Evolutionary conservation across 1,284 basidiomycete species (phyloP).

Genomic region (Fomitopsis betulina): DNA sequence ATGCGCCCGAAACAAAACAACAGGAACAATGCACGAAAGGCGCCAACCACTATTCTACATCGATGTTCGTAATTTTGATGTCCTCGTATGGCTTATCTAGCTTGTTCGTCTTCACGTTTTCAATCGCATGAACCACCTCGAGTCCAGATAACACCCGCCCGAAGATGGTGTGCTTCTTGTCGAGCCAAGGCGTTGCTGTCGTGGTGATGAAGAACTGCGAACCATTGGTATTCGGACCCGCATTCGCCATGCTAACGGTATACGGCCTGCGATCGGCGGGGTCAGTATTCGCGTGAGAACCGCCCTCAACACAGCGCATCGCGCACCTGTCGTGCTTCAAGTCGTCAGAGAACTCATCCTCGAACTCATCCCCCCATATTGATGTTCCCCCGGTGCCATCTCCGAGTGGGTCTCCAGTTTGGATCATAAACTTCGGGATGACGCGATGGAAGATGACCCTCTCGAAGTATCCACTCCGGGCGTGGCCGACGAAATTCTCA

Average conservation of each 20-base stretch:
- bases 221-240: conserved; percentile 90
- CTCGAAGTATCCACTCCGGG: conserved; percentile 92
- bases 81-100: conserved; percentile 86
- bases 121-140: conserved; percentile 56
- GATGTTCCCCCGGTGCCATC: conserved; percentile 97
- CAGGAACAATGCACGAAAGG: not conserved
- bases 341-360: conserved; percentile 91
- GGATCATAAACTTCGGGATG: conserved; percentile 99
- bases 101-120: conserved; percentile 72
- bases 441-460: conserved; percentile 96
- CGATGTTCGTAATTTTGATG: conserved; percentile 82
- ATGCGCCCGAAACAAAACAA: not conserved
- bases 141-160: conserved; percentile 68
- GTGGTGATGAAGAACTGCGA: conserved; percentile 99
- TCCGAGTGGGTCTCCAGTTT: conserved; percentile 95
- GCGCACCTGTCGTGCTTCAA: conserved; percentile 82
- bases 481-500: conserved; percentile 96
- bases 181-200: conserved; percentile 91
- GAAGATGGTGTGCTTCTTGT: conserved; percentile 96
- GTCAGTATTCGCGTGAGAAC: not conserved
- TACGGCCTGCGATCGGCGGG: conserved; percentile 61
- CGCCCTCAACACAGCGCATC: not conserved
- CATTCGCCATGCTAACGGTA: conserved; percentile 99
- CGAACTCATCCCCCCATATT: conserved; percentile 93
- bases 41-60: conserved; percentile 46